Base-by-base conservation (phyloP, 805 yeast species). In the Yueomyces sinensis region DNA sequence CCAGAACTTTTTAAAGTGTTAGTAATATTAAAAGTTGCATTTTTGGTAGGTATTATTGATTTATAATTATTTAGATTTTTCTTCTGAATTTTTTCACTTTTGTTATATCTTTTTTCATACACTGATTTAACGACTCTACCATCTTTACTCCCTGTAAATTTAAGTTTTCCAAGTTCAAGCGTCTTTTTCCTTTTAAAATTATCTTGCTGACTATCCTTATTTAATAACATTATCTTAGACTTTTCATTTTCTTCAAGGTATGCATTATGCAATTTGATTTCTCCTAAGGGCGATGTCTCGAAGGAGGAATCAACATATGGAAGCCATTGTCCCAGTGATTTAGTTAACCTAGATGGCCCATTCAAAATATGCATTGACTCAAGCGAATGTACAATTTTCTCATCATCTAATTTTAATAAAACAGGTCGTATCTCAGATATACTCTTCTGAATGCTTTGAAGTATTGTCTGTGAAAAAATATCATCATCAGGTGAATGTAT, bases 281-380 rank as follows among this genome's bases (percentile, higher is more conserved):
- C 7, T 14, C 66, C 70, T 27, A 81, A 58, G 0, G 93, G 87
- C 1, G 76, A 67, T 3, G 68, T 62, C 52, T 82, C 94, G 5
- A 74, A 71, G 1, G 63, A 58, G 0, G 74, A 74, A 42, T 75
- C 74, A 0, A 93, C 89, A 51, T 80, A 82, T 0, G 77, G 70
- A 0, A 71, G 50, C 93, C 93, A 82, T 6, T 72, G 63, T 0
- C 89, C 94, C 36, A 77, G 47, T 9, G 86, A 65, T 20, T 68
- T 59, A 1, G 77, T 65, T 43, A 70, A 70, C 34, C 87, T 57
- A 1, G 86, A 74, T 17, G 65, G 66, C 3, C 87, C 86, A 37
- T 70, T 65, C 13, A 76, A 46, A 2, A 75, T 60, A 41, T 68
- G 73, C 61, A 74, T 69, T 1, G 78, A 61, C 29, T 70, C 71